Evolutionary conservation across 1,284 basidiomycete genomes (phyloP), one percentile per base, ranked within the genome.

Genomic region (Ustilago cynodontis): DNA sequence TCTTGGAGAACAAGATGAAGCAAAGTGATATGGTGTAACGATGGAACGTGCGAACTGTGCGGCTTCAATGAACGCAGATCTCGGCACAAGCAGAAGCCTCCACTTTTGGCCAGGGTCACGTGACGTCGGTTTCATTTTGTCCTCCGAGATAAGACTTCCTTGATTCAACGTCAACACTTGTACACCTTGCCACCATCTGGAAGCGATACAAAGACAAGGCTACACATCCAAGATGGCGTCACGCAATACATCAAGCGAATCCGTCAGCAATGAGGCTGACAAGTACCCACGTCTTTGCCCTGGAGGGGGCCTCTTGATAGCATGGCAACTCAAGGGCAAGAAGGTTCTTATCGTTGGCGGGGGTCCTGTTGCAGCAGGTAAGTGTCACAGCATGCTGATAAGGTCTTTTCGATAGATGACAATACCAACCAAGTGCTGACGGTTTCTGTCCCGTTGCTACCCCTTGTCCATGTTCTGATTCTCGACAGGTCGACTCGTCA

Each of bases 331-430:
- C 85, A 92, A 92, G 77, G 88, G 89, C 76, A 93, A 92, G 83
- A 88, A 88, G 51, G 93, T 95, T 22, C 91, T 97, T 79, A 90
- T 95, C 80, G 90, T 96, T 72, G 93, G 96, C 60, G 94, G 94
- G n/a, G 94, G 94, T 50, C 91, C 92, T 73, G 92, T 96, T 51
- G 94, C 92, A 39, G 92, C 91, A 2, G 90, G 92, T 71, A 66
- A 68, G 54, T 63, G 18, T n/a, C n/a, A 18, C 3, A 31, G 31
- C 35, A 16, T 37, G 14, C 7, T 37, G 35, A 10, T 10, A 14
- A 8, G 14, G 35, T 16, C 14, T 3, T 37, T 37, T 3, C 35
- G 3, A 37, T 16, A 37, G 8, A 9, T 10, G 24, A 16, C 28
- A 22, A 24, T 41, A 22, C n/a, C n/a, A n/a, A n/a, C n/a, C n/a